phyloP scores from a whole-genome alignment of 192 early-diverging fungal genomes.

The Powellomyces hirtus region DNA sequence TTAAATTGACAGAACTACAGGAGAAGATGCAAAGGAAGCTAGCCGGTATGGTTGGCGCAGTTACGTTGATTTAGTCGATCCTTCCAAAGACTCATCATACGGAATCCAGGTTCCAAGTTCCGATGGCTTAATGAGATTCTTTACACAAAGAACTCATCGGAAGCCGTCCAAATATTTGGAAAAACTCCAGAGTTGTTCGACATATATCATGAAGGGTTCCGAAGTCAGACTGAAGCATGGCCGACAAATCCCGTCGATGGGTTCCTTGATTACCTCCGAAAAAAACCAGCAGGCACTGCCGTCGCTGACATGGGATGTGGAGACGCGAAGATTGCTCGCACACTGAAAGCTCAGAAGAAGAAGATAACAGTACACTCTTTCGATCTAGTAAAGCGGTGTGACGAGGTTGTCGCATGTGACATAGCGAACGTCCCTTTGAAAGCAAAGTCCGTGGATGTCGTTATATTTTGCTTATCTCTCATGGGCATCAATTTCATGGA shows the following conservation, averaged over 20 bases:
- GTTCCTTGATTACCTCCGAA: slow-evolving; percentile 64
- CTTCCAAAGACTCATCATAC: neutral
- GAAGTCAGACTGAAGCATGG: slow-evolving; percentile 87
- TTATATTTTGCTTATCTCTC: slow-evolving; percentile 87
- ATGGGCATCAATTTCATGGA: slow-evolving; percentile 97
- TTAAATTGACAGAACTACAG: slow-evolving; percentile 56
- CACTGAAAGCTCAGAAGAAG: slow-evolving; percentile 40
- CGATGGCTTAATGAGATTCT: slow-evolving; percentile 92
- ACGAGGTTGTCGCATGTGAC: slow-evolving; percentile 85
- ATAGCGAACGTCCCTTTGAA: slow-evolving; percentile 81
- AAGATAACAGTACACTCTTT: slow-evolving; percentile 66
- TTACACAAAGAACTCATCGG: slow-evolving; percentile 80
- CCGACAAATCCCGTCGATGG: slow-evolving; percentile 91
- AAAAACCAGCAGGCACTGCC: slow-evolving; percentile 50
- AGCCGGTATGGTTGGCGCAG: slow-evolving; percentile 19
- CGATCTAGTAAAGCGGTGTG: slow-evolving; percentile 81
- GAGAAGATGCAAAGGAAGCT: slow-evolving; percentile 72
- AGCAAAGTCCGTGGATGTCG: slow-evolving; percentile 69
- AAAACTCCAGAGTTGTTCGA: slow-evolving; percentile 87
- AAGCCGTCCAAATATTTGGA: slow-evolving; percentile 74
- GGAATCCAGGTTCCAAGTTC: slow-evolving; percentile 37
- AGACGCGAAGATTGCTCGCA: slow-evolving; percentile 82
- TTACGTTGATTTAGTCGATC: neutral
- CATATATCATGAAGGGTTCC: slow-evolving; percentile 95
- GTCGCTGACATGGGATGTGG: slow-evolving; percentile 97